Percentiles rank a stretch among this genome's conserved stretches.
These are phyloP conservation scores for Leccinum rimulosum DNA, from an alignment of 768 basidiomycete genomes.

Conservation along the genomic window DNA sequence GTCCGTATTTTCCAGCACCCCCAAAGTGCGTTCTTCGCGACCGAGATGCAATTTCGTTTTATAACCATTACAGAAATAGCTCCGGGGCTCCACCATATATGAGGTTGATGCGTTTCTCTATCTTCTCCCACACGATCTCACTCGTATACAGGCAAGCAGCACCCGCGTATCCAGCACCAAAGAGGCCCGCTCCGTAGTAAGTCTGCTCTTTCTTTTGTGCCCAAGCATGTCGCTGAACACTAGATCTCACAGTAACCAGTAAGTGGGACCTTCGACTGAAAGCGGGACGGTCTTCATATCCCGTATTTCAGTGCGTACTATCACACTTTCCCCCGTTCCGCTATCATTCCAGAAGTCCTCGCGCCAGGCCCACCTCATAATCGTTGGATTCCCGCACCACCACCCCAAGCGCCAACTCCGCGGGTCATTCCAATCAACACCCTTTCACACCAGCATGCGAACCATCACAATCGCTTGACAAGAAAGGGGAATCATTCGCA, in stretches of 20 bases:
- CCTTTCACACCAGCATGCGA: constrained; percentile 9
- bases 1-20: constrained; percentile 12
- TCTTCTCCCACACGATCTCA: background rate
- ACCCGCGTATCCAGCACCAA: constrained; percentile 15
- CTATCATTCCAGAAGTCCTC: background rate
- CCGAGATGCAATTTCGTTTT: background rate
- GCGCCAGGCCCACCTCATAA: background rate
- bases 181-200: constrained; percentile 23
- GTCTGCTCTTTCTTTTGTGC: background rate
- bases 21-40: constrained; percentile 16
- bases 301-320: constrained; percentile 19
- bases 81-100: constrained; percentile 8
- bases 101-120: constrained; percentile 6
- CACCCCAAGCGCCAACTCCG: constrained; percentile 3
- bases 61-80: constrained; percentile 13
- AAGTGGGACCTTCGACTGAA: constrained; percentile 18
- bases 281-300: constrained; percentile 12
- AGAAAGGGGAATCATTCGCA: constrained; percentile 4
- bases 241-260: constrained; percentile 20
- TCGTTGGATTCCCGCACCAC: background rate
- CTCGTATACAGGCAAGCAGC: constrained; percentile 16
- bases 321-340: constrained; percentile 29
- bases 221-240: constrained; percentile 5
- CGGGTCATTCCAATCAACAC: background rate
- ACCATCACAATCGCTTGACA: background rate